Conservation (phyloP, 768 basidiomycete species). For the Mycena capillaripes region DNA sequence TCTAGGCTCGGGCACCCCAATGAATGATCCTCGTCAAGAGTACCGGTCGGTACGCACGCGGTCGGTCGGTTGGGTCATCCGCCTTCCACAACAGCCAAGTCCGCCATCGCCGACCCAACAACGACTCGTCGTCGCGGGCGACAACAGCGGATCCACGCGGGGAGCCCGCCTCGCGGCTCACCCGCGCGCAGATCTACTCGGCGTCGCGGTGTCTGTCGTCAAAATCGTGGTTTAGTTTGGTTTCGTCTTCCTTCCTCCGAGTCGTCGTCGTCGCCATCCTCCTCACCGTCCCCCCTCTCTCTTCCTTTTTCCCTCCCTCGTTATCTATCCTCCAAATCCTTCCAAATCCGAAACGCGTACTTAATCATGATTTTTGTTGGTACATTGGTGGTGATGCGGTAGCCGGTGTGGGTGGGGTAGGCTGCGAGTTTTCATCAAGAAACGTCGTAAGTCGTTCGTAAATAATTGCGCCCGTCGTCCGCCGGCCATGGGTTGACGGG, state of each 20-base stretch:
- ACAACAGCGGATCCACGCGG: conserved; percentile 13
- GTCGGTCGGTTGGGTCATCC: conserved; percentile 13
- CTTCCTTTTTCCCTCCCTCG: neutral
- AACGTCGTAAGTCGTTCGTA: conserved; percentile 30
- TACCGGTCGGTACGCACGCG: neutral
- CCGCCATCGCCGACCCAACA: neutral
- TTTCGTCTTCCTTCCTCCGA: conserved; percentile 11
- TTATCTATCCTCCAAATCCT: neutral
- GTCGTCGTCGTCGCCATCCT: neutral
- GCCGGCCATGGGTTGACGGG: conserved; percentile 14
- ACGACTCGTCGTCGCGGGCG: neutral
- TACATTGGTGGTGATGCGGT: neutral
- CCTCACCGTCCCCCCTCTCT: neutral
- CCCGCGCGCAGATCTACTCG: conserved; percentile 21
- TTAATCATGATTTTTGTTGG: conserved; percentile 14
- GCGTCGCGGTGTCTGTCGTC: conserved; percentile 31
- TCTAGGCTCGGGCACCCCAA: neutral
- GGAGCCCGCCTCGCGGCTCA: conserved; percentile 20
- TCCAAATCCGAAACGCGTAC: neutral
- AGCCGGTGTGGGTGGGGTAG: conserved; percentile 8
- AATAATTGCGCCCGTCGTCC: neutral
- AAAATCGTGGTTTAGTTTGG: conserved; percentile 20
- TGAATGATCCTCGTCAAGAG: conserved; percentile 35
- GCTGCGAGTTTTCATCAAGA: conserved; percentile 33
- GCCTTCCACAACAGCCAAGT: conserved; percentile 1